A percentile compares a stretch with the other conserved stretches of the same genome.
These are phyloP conservation scores for Allantophomopsis cytisporea DNA, from an alignment of 2,329 filamentous ascomycete species.

Conservation along the genomic window DNA sequence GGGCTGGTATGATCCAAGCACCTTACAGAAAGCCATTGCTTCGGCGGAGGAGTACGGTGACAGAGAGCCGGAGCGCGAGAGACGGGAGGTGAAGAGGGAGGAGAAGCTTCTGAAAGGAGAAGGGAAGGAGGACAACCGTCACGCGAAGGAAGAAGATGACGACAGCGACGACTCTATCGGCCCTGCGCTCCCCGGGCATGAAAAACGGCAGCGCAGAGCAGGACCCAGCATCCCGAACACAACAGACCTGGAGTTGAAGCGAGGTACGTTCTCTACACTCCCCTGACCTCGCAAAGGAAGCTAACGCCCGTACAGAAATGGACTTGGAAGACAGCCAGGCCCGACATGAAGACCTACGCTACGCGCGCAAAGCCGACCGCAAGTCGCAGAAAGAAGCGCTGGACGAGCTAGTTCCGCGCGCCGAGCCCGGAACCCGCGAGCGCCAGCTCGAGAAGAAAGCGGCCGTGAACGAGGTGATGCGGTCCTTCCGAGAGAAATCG, in stretches of 20 bases:
- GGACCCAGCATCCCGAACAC: slow-evolving; percentile 56
- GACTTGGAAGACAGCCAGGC: slow-evolving; percentile 32
- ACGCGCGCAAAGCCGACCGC: slow-evolving; percentile 50
- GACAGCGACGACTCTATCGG: slow-evolving; percentile 24
- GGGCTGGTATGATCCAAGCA: slow-evolving; percentile 84
- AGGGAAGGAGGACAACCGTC: slow-evolving; percentile 10
- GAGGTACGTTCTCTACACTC: slow-evolving; percentile 20
- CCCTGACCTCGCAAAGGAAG: background rate
- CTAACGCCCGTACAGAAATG: slow-evolving; percentile 14
- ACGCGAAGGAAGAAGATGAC: slow-evolving; percentile 1
- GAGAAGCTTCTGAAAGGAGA: background rate
- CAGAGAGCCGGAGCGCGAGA: slow-evolving; percentile 3
- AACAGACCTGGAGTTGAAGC: slow-evolving; percentile 56
- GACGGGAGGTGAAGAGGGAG: slow-evolving; percentile 4
- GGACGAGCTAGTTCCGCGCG: slow-evolving; percentile 72
- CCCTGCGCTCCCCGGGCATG: slow-evolving; percentile 27
- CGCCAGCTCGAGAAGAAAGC: slow-evolving; percentile 76
- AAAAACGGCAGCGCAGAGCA: slow-evolving; percentile 13
- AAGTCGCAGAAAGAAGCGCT: slow-evolving; percentile 55
- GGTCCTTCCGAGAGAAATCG: slow-evolving; percentile 56
- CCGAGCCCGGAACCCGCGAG: slow-evolving; percentile 72
- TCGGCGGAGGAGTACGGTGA: slow-evolving; percentile 1
- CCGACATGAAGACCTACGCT: slow-evolving; percentile 36
- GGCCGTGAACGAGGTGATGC: slow-evolving; percentile 58
- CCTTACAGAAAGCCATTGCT: slow-evolving; percentile 18